A percentile compares a stretch with the other conserved stretches of the same genome.
Evolutionary conservation across 768 basidiomycete genomes (phyloP).

Genomic region (Cyclocybe cylindracea): DNA sequence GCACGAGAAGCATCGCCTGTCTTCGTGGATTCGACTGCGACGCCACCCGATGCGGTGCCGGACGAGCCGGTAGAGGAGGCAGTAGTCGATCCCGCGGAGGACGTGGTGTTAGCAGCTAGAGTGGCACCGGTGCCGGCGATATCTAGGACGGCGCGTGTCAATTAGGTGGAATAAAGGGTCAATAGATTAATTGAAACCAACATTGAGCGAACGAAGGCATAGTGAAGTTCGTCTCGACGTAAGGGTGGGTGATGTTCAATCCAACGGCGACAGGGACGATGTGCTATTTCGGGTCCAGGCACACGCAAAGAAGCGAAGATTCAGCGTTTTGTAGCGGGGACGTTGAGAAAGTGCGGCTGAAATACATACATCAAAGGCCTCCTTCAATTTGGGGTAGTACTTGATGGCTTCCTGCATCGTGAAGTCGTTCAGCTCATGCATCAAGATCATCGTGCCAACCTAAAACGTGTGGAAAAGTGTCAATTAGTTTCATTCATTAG

Average conservation of each 20-base stretch:
- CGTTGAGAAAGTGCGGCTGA: background rate
- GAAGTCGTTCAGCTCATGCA: slow-evolving; percentile 61
- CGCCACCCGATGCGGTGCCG: too few species aligned
- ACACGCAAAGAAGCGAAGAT: background rate
- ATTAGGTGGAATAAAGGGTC: background rate
- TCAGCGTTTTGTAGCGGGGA: background rate
- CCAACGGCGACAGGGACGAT: slow-evolving; percentile 57
- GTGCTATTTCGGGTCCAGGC: slow-evolving; percentile 24
- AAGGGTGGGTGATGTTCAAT: slow-evolving; percentile 51
- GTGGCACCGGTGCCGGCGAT: slow-evolving; percentile 3
- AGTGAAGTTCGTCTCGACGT: slow-evolving; percentile 46
- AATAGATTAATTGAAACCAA: slow-evolving; percentile 21
- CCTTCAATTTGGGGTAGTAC: slow-evolving; percentile 44
- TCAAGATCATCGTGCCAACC: slow-evolving; percentile 54
- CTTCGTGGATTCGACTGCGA: too few species aligned
- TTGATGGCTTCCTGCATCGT: slow-evolving; percentile 65
- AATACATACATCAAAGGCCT: slow-evolving; percentile 44
- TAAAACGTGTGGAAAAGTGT: slow-evolving; percentile 14
- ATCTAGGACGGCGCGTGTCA: background rate
- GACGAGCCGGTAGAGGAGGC: too few species aligned
- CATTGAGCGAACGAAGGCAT: slow-evolving; percentile 49
- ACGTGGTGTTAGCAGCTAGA: background rate
- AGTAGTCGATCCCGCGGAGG: background rate
- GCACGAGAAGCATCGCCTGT: too few species aligned
- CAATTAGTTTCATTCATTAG: background rate